Evolutionary conservation across 306 rosid genomes (phyloP).

Genomic region (Trifolium subterraneum): DNA sequence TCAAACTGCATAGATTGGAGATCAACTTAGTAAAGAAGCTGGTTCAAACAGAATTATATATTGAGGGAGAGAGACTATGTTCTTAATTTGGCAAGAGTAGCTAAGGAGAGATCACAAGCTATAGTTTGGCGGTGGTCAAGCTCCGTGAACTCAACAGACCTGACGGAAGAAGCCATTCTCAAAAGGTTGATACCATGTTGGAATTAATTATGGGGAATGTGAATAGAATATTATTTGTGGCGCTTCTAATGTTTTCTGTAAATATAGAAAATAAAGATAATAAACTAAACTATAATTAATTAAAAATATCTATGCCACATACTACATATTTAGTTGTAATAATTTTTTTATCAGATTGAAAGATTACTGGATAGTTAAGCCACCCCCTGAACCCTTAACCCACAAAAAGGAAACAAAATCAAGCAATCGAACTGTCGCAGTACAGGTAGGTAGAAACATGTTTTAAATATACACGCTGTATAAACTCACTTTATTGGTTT

Average conservation of each 20-base stretch:
- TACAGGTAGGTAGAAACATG: neutral
- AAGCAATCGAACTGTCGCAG: neutral
- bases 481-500: constrained; percentile 87
- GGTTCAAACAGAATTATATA: neutral
- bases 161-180: too few species aligned
- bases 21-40: neutral
- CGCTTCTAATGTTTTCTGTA: neutral
- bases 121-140: neutral
- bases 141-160: too few species aligned
- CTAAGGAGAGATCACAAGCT: neutral
- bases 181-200: neutral
- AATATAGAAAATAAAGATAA: too few species aligned
- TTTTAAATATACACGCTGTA: neutral
- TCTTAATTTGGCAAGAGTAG: neutral
- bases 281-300: neutral
- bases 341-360: constrained; percentile 14
- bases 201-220: neutral
- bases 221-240: neutral
- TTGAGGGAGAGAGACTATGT: neutral
- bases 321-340: neutral
- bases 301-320: neutral
- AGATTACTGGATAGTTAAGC: neutral
- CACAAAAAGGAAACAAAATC: constrained; percentile 33
- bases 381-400: constrained; percentile 1
- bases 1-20: neutral